Evolutionary conservation across 768 basidiomycete genomes (phyloP), one percentile per base, ranked within the genome.

Genomic region (Pluteus cervinus): DNA sequence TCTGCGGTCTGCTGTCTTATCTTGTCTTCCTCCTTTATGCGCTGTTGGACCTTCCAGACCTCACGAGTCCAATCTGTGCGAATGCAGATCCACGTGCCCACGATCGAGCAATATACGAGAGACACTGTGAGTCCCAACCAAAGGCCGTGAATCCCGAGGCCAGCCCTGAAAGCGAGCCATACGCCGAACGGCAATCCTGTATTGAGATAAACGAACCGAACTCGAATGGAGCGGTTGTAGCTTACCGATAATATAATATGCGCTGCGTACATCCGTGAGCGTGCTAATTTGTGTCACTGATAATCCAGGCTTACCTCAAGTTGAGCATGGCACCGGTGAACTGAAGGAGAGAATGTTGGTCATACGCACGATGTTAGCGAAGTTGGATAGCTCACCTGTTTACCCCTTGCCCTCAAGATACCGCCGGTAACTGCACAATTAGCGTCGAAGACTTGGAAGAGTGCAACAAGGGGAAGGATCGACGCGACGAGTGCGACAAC

Each of bases 361-460:
- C 15, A 29, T 9, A 33, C 11, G 31, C 29, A 4, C 10, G 33
- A 23, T 8, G 24, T 37, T 17, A 41, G 33, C 34, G 23, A 17
- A 31, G 26, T 2, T n/a, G 37, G 30, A 14, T 39, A 21, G 49
- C 56, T 10, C 36, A 66, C 79, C 60, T 86, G 86, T 57, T 82
- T 86, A 15, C 92, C 92, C 25, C 78, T 65, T 0, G 92, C 84
- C 29, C 94, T 73, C 37, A 98, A 68, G 43, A 96, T 76, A 3
- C 92, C 92, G 5, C 70, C 73, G 0, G 77, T 70, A 4, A 91
- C 74, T 0, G 73, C 79, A 2, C 71, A 55, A 8, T 78, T 66
- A 1, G 82, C 88, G 49, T 99, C 94, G 40, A 92, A 84, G 3
- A 94, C 76, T 57, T 96, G 86, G 67, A 81, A 86, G 18, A 86